Evolutionary conservation across 768 basidiomycete genomes (phyloP).

Genomic region (Suillus subluteus): DNA sequence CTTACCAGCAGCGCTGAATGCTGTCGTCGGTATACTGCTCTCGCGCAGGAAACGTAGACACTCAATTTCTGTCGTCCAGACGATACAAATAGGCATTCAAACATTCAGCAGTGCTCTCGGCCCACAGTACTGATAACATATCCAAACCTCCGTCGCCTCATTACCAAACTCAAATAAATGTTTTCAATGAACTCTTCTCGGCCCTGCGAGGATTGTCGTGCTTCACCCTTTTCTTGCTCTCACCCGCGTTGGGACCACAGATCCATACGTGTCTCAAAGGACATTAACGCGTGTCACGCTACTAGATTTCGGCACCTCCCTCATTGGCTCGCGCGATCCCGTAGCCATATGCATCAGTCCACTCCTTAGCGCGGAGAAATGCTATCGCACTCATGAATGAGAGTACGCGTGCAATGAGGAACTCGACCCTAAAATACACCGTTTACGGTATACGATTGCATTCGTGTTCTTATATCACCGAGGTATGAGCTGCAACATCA

Average conservation of each 20-base stretch:
- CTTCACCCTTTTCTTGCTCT: not conserved
- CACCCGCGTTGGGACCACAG: not conserved
- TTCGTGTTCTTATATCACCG: not conserved
- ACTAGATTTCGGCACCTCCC: too few relatives aligned
- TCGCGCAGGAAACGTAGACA: too few relatives aligned
- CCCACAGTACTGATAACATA: not conserved
- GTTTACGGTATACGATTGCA: not conserved
- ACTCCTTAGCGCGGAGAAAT: not conserved
- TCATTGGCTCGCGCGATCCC: too few relatives aligned
- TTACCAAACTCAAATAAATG: not conserved
- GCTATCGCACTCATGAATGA: not conserved
- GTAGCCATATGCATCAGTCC: not conserved
- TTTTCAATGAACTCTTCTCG: not conserved
- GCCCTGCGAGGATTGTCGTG: not conserved
- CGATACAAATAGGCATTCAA: not conserved
- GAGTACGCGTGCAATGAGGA: not conserved
- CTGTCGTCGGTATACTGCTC: too few relatives aligned
- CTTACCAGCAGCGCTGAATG: not conserved
- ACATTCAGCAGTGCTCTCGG: not conserved
- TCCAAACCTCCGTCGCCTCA: not conserved
- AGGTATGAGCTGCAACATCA: not conserved
- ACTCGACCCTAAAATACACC: not conserved
- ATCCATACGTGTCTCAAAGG: not conserved
- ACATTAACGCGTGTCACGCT: not conserved
- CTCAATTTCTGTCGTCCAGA: not conserved